Evolutionary conservation across 768 basidiomycete genomes (phyloP), one percentile per base, ranked within the genome.

Genomic region (Boletus barrowsii): DNA sequence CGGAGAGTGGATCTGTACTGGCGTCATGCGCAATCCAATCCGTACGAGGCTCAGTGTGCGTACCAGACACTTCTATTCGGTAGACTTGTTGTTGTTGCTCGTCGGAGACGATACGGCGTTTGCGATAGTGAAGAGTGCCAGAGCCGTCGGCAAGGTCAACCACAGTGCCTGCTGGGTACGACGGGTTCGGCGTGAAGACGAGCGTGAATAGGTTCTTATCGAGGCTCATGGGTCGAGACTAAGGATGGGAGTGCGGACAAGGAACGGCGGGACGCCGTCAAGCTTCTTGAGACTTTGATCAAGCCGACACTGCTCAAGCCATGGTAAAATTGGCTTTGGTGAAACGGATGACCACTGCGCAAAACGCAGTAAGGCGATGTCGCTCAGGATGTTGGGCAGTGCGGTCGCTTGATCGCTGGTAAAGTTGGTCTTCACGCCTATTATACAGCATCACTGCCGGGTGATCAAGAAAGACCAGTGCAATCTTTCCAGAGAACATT

Each of bases 181-280:
- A 79, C 54, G 81, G 70, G 66, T 80, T 81, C 6, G 82, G 81
- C 0, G 79, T 78, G 52, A 91, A 72, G 58, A 79, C 71, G 51
- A 93, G 83, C 3, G 91, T 93, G 74, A 93, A 93, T 11, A 93
- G 75, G 67, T 92, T 93, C 69, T 90, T 81, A 69, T 93, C 90
- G 51, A 93, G 75, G 65, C 88, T 89, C 90, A 92, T 92, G 26
- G 24, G 10, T 4, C 9, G 36, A 10, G 6, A 22, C 11, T 4
- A 13, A 29, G 26, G 15, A 13, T 44, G 39, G 17, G 54, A 24
- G 11, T 32, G 42, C 11, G 26, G 15, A 45, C 13, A 18, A 17
- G 15, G 26, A 29, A 9, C 26, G 26, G 26, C 5, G 24, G 24
- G 26, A 29, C 26, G 26, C 26, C 26, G 26, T 29, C 26, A 29